Base-by-base conservation (phyloP, 2,329 filamentous ascomycete genomes). In the Zymoseptoria brevis region DNA sequence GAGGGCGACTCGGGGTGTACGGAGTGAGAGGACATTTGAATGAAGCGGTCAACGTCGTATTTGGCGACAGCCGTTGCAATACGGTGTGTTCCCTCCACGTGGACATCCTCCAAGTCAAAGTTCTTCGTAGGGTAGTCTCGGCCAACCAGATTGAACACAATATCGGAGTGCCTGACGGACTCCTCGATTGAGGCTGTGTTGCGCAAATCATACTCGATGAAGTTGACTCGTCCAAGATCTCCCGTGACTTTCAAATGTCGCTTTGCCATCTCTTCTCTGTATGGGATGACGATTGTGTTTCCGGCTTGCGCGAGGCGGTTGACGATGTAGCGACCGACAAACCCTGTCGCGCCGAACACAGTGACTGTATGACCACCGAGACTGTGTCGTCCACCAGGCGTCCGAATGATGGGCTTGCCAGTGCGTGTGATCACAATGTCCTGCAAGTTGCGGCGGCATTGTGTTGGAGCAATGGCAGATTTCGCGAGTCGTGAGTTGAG, bases 121-220 rank as follows among this genome's bases (percentile, higher is more conserved):
- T 99, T 99, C 89, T 99, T 99, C 69, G 94, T 99, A 65, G 93
- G 89, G 75, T 97, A 97, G 75, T 93, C 88, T 64, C 93, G 88
- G 65, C 94, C 94, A 71, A 96, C 83, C 68, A 99, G 81, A 77
- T 99, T 99, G 81, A 96, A 96, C 65, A 99, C 94, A 63, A 96
- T 88, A 73, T 99, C 94, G 50, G 93, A 97, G 76, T 99, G 94
- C 70, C 94, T 85, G 56, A 99, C 92, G 71, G 90, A 94, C 77
- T 96, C 92, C 75, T 99, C 94, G 69, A 99, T 94, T 29, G 93
- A 97, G 67, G 88, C 82, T 50, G 91, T 97, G 77, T 99, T 99
- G 72, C 86, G 87, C 62, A 99, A 82, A 72, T 99, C 94, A 76
- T 90, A 95, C 83, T 99, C 94, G 69, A 96, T 81, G 76, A 99